Evolutionary conservation across 2,329 filamentous ascomycete species (phyloP).

Genomic region (Colletotrichum horii): DNA sequence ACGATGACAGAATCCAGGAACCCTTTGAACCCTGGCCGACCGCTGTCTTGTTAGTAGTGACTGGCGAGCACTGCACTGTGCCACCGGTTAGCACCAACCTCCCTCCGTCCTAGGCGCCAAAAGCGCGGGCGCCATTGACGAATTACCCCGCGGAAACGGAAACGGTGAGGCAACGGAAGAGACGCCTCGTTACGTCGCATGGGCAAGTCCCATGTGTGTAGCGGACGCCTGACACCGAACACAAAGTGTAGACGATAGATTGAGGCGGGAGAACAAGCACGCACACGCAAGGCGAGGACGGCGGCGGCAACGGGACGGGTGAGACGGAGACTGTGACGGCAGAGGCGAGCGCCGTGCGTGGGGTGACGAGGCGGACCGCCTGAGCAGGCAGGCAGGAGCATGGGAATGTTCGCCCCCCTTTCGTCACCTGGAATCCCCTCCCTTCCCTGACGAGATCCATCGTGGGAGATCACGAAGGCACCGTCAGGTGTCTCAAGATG

Average conservation of each 20-base stretch:
- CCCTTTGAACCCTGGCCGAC: background rate
- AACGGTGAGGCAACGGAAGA: background rate
- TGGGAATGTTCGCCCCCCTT: conserved; percentile 3
- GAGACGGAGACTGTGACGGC: background rate
- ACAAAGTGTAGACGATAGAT: background rate
- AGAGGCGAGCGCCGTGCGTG: conserved; percentile 1
- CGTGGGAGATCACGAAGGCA: conserved; percentile 14
- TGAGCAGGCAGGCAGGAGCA: background rate
- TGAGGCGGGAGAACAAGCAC: background rate
- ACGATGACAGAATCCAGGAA: background rate
- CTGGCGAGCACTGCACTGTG: background rate
- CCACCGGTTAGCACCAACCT: background rate
- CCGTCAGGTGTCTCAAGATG: conserved; percentile 16
- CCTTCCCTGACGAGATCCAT: background rate
- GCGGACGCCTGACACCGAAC: background rate
- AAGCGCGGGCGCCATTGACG: background rate
- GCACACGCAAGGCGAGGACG: background rate
- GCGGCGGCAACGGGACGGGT: background rate
- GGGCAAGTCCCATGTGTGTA: background rate
- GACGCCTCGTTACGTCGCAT: background rate
- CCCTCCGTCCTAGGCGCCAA: background rate
- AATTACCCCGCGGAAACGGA: background rate
- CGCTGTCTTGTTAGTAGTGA: background rate
- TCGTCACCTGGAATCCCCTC: background rate
- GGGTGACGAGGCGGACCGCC: background rate